A percentile compares a stretch with the other conserved stretches of the same genome.
phyloP scores from a whole-genome alignment of 1,284 basidiomycete species.

The Ustilago vetiveriae region DNA sequence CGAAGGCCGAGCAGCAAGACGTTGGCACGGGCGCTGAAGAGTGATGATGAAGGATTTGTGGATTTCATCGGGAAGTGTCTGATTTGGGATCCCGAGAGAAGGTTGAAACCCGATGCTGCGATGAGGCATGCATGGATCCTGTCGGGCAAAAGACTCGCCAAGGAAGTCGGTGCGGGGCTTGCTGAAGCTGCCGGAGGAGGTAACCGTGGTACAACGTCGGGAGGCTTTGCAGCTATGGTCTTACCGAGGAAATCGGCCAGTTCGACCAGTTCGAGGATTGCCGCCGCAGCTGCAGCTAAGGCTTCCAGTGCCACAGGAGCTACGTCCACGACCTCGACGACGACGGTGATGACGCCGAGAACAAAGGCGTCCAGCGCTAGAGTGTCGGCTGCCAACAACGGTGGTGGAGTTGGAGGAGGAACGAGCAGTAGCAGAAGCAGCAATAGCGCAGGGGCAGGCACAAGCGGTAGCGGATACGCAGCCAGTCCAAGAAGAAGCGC shows the following conservation, averaged over 20 bases:
- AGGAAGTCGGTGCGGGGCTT: conserved; percentile 8
- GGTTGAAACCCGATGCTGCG: conserved; percentile 92
- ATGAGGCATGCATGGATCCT: conserved; percentile 67
- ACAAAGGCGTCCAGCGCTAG: conserved; percentile 9
- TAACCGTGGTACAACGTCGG: not conserved
- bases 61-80: conserved; percentile 91
- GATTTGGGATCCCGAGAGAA: conserved; percentile 95
- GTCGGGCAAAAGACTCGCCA: conserved; percentile 23
- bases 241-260: conserved; percentile 11
- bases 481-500: conserved; percentile 30
- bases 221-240: not conserved
- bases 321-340: not conserved
- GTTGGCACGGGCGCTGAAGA: conserved; percentile 85
- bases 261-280: not conserved
- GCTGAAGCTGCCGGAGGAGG: not conserved
- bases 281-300: conserved; percentile 1
- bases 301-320: too few species aligned
- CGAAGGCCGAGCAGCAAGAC: conserved; percentile 90
- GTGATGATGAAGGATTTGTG: conserved; percentile 78
- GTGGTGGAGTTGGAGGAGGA: too few species aligned
- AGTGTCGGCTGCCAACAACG: conserved; percentile 1
- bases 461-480: not conserved
- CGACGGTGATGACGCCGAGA: conserved; percentile 5
- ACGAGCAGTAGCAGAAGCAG: not conserved
- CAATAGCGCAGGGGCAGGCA: conserved; percentile 1